Percentiles rank a stretch among this genome's conserved stretches.
Conservation (phyloP, 2,329 filamentous ascomycete genomes). For the Cytospora schulzeri region DNA sequence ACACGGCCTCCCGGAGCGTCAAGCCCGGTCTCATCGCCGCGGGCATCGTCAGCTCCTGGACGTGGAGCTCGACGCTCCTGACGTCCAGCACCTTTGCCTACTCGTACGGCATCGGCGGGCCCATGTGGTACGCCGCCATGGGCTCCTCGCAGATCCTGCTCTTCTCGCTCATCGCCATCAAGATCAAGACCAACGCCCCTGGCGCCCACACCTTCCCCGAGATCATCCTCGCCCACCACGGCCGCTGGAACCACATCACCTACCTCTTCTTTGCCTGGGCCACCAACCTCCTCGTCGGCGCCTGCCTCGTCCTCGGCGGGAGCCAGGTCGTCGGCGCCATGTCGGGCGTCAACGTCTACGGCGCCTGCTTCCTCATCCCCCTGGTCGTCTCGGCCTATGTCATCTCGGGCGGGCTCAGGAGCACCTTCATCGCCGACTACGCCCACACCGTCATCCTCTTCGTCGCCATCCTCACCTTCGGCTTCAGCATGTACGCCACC, state of each 20-base stretch:
- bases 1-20: slow-evolving; percentile 46
- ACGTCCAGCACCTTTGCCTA: slow-evolving; percentile 46
- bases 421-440: slow-evolving; percentile 46
- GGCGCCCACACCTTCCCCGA: slow-evolving; percentile 47
- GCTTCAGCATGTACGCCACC: slow-evolving; percentile 40
- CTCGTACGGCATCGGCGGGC: slow-evolving; percentile 43
- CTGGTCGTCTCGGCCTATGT: slow-evolving; percentile 43
- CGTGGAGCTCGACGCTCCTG: slow-evolving; percentile 49
- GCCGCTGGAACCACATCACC: slow-evolving; percentile 40
- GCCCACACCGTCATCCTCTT: slow-evolving; percentile 45
- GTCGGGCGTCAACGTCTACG: slow-evolving; percentile 46
- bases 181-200: slow-evolving; percentile 44
- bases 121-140: slow-evolving; percentile 46
- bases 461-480: slow-evolving; percentile 42
- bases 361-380: slow-evolving; percentile 43
- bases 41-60: slow-evolving; percentile 52
- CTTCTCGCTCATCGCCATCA: slow-evolving; percentile 44
- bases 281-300: slow-evolving; percentile 45
- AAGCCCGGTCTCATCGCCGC: slow-evolving; percentile 49
- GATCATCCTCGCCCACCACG: slow-evolving; percentile 43
- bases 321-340: slow-evolving; percentile 42
- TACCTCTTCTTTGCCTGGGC: slow-evolving; percentile 44
- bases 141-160: slow-evolving; percentile 44
- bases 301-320: slow-evolving; percentile 43
- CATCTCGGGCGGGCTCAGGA: slow-evolving; percentile 42